A percentile compares a stretch with the other conserved stretches of the same genome.
Evolutionary conservation across 1,139 yeast species (phyloP).

Genomic region (Scheffersomyces illinoinensis): DNA sequence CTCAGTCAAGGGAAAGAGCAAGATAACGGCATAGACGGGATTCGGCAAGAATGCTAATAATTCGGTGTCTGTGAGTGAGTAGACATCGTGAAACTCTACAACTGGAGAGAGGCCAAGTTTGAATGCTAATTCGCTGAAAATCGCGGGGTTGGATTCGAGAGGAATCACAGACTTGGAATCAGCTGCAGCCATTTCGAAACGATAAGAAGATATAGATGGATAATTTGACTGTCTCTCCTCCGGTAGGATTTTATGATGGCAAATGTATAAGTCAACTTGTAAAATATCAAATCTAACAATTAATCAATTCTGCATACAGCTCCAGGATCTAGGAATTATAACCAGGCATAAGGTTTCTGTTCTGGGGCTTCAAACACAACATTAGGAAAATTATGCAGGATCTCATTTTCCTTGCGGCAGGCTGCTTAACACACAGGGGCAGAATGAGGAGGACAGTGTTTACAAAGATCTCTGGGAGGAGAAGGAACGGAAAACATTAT

Average conservation of each 20-base stretch:
- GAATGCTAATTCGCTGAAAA: slow-evolving; percentile 71
- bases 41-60: slow-evolving; percentile 76
- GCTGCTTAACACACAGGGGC: too few species aligned
- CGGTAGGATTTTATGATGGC: not conserved
- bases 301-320: too few species aligned
- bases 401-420: too few species aligned
- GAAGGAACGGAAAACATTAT: too few species aligned
- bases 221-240: not conserved
- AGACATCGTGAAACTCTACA: slow-evolving; percentile 75
- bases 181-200: not conserved
- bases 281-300: too few species aligned
- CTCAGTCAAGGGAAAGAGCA: slow-evolving; percentile 78
- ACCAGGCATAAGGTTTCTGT: too few species aligned
- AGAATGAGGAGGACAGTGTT: too few species aligned
- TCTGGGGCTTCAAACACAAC: too few species aligned
- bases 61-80: slow-evolving; percentile 79
- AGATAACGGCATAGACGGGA: slow-evolving; percentile 72
- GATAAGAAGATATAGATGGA: not conserved
- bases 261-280: too few species aligned
- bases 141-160: slow-evolving; percentile 85
- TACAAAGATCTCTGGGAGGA: too few species aligned
- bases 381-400: too few species aligned
- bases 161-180: slow-evolving; percentile 59
- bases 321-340: too few species aligned
- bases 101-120: slow-evolving; percentile 66